These are phyloP conservation scores for Nymphaea thermarum DNA, from an alignment of 164 flowering plant genomes.

Conservation along the genomic window DNA sequence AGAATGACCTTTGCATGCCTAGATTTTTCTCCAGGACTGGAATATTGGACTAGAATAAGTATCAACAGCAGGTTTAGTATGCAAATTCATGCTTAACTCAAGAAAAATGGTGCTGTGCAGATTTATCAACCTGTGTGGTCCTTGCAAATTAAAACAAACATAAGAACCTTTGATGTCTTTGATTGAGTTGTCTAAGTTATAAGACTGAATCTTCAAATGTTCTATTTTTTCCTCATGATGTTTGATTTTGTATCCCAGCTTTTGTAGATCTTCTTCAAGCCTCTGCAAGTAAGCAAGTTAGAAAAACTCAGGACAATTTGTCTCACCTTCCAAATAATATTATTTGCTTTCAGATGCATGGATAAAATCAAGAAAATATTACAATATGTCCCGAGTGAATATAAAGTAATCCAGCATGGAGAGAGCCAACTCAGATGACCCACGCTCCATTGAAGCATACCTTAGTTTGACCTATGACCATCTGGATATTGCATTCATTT, in stretches of 20 bases:
- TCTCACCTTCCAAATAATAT: neutral
- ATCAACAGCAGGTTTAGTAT: neutral
- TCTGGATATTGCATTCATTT: neutral
- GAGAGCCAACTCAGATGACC: neutral
- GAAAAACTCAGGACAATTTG: neutral
- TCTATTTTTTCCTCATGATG: slow-evolving; percentile 58
- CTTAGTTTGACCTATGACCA: neutral
- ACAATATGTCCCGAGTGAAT: neutral
- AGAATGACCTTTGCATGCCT: no score
- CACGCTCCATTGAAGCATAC: neutral
- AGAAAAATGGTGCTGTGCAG: neutral
- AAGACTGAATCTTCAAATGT: slow-evolving; percentile 32
- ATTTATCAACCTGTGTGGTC: no score
- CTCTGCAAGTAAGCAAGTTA: slow-evolving; percentile 29
- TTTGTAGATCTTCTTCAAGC: slow-evolving; percentile 50
- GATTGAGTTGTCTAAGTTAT: slow-evolving; percentile 24
- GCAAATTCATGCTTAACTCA: neutral
- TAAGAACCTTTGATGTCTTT: neutral
- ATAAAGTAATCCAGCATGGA: neutral
- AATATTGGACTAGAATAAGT: neutral
- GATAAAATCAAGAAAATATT: no score
- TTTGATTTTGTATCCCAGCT: slow-evolving; percentile 49
- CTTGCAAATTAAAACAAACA: no score
- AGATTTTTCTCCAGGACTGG: neutral
- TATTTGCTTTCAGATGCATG: neutral